A percentile compares a stretch with the other conserved stretches of the same genome.
Evolutionary conservation across 2,329 filamentous ascomycete species (phyloP).

Genomic region (Colletotrichum paranaense): DNA sequence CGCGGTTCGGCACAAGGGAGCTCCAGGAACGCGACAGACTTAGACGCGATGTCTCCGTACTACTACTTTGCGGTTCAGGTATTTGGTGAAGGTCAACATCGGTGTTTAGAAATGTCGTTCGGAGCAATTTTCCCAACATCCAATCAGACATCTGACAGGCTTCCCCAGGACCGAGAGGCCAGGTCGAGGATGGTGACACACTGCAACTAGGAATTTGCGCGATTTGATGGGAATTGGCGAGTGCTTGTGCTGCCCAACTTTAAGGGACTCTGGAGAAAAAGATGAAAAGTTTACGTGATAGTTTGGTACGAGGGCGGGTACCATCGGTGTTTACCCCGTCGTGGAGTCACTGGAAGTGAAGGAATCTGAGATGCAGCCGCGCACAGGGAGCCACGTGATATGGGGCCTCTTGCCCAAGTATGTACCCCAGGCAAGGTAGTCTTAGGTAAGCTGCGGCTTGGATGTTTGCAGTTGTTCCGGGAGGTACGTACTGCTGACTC

Average conservation of each 20-base stretch:
- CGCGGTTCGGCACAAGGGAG: not conserved
- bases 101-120: not conserved
- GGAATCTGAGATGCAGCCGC: not conserved
- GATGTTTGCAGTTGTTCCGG: not conserved
- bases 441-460: not conserved
- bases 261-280: conserved; percentile 30
- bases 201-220: not conserved
- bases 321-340: conserved; percentile 7
- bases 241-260: not conserved
- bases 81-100: not conserved
- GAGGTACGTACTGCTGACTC: not conserved
- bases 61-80: not conserved
- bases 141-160: conserved; percentile 8
- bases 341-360: not conserved
- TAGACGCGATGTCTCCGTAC: not conserved
- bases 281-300: conserved; percentile 30
- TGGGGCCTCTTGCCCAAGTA: not conserved
- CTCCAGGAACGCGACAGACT: not conserved
- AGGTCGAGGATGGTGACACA: not conserved
- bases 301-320: conserved; percentile 14
- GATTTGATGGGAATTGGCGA: conserved; percentile 14
- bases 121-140: not conserved
- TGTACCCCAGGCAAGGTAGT: not conserved
- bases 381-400: conserved; percentile 13
- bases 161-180: conserved; percentile 22